Base-by-base conservation (phyloP, 1,284 basidiomycete species). In the Ceratobasidium papillatum region DNA sequence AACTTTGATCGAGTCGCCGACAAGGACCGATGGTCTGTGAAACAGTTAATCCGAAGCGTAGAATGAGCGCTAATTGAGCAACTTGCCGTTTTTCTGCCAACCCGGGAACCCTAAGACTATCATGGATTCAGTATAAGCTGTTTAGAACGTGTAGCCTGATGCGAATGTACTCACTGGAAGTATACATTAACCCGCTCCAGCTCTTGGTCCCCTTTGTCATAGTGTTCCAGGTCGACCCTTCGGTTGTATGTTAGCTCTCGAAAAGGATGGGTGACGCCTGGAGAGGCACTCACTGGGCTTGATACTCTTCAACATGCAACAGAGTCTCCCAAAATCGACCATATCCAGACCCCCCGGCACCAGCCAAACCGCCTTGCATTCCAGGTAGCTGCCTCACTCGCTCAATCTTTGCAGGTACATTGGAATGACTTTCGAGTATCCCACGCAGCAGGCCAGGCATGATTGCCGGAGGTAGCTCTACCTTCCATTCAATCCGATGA, bases 81-180 rank as follows among this genome's bases (percentile, higher is more conserved):
- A 17, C 43, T 4, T 52, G 54, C 71, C 76, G 84, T 75, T 90
- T 91, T 79, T 91, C 90, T 0, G 90, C 87, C 0, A 91, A 81
- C 0, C 89, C 90, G 2, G 87, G 88, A 2, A 91, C 89, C 1
- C 78, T 75, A 9, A 91, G 81, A 75, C 89, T 90, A n/a, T n/a
- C n/a, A n/a, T n/a, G n/a, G n/a, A n/a, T n/a, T n/a, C 22, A 56
- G 43, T 43, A 7, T 62, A 3, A 62, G 59, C 38, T 47, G 45
- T 56, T 47, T 51, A 56, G 32, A 56, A 22, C 19, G 19, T 34
- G 22, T 27, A 32, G 52, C 17, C 30, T 45, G 66, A 52, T 49
- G 30, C 3, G 25, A 34, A 68, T 25, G 71, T 22, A 30, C 87
- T 74, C 73, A 89, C 88, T 83, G 85, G 78, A 87, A 86, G 65